Evolutionary conservation across 768 basidiomycete species (phyloP).

Genomic region (Hericium alpestre): DNA sequence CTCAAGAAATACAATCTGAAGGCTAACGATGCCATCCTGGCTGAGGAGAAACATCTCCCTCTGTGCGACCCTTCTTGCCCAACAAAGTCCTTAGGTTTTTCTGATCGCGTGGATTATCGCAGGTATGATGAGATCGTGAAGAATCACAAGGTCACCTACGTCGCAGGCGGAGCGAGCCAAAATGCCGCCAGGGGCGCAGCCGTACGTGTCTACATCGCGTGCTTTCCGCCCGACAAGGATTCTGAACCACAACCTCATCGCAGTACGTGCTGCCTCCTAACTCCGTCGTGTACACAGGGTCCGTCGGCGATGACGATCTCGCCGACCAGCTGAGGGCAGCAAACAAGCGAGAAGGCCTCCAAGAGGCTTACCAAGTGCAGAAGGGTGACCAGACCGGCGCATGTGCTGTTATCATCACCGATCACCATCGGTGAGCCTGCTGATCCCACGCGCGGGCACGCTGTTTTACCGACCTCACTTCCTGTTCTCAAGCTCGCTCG

Average conservation of each 20-base stretch:
- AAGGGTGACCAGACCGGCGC: slow-evolving; percentile 86
- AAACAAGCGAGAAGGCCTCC: slow-evolving; percentile 86
- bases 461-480: neutral
- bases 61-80: slow-evolving; percentile 44
- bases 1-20: slow-evolving; percentile 85
- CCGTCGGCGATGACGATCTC: slow-evolving; percentile 88
- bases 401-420: slow-evolving; percentile 91
- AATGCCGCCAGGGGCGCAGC: slow-evolving; percentile 95
- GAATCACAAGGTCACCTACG: slow-evolving; percentile 72
- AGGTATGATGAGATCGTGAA: slow-evolving; percentile 86
- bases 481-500: slow-evolving; percentile 56
- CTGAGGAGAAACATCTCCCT: slow-evolving; percentile 65
- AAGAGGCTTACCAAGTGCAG: slow-evolving; percentile 82
- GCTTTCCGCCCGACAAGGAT: neutral
- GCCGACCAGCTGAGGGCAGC: slow-evolving; percentile 81
- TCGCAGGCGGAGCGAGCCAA: slow-evolving; percentile 95
- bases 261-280: slow-evolving; percentile 84
- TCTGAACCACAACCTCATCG: neutral
- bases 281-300: slow-evolving; percentile 90
- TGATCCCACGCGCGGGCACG: slow-evolving; percentile 11
- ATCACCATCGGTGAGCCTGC: slow-evolving; percentile 63
- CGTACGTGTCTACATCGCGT: slow-evolving; percentile 36
- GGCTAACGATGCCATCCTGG: slow-evolving; percentile 93
- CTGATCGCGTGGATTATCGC: slow-evolving; percentile 1
- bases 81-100: neutral